Evolutionary conservation across 2,329 filamentous ascomycete genomes (phyloP).

Genomic region (Aspergillus quadricinctus): DNA sequence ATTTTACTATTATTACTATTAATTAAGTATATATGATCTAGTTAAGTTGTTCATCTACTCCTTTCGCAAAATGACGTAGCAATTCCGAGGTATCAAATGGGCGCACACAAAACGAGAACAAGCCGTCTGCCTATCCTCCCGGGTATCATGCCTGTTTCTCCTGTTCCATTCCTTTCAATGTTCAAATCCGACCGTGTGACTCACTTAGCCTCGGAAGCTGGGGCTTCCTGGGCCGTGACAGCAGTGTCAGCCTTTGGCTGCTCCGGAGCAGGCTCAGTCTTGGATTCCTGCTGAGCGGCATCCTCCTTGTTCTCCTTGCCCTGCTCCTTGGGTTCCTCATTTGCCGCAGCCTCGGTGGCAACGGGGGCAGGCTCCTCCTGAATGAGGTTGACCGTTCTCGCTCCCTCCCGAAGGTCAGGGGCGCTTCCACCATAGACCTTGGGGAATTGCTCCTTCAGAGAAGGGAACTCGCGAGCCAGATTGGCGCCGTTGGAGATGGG

Average conservation of each 20-base stretch:
- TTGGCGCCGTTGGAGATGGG: conserved; percentile 69
- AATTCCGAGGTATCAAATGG: conserved; percentile 15
- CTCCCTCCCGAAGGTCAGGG: conserved; percentile 42
- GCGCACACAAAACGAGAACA: conserved; percentile 12
- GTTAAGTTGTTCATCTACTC: background rate
- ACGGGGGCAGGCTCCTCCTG: conserved; percentile 18
- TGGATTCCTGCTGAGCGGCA: conserved; percentile 8
- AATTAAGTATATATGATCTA: conserved; percentile 1
- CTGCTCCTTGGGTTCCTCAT: conserved; percentile 13
- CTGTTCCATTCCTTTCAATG: conserved; percentile 7
- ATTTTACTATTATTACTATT: conserved; percentile 1
- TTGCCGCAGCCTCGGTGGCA: conserved; percentile 8
- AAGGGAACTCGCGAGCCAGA: conserved; percentile 58
- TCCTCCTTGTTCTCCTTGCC: conserved; percentile 16
- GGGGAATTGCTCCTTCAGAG: conserved; percentile 63
- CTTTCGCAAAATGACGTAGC: conserved; percentile 3
- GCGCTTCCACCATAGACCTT: conserved; percentile 75
- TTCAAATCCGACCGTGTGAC: background rate
- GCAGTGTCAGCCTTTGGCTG: conserved; percentile 16
- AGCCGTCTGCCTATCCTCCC: conserved; percentile 11
- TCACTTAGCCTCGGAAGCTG: conserved; percentile 13
- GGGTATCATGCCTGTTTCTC: conserved; percentile 17
- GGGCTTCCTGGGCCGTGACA: conserved; percentile 16
- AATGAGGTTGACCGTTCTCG: conserved; percentile 26
- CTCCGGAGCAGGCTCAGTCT: conserved; percentile 8